These are phyloP conservation scores for Leucocoprinus birnbaumii DNA, from an alignment of 768 basidiomycete species.

Conservation along the genomic window DNA sequence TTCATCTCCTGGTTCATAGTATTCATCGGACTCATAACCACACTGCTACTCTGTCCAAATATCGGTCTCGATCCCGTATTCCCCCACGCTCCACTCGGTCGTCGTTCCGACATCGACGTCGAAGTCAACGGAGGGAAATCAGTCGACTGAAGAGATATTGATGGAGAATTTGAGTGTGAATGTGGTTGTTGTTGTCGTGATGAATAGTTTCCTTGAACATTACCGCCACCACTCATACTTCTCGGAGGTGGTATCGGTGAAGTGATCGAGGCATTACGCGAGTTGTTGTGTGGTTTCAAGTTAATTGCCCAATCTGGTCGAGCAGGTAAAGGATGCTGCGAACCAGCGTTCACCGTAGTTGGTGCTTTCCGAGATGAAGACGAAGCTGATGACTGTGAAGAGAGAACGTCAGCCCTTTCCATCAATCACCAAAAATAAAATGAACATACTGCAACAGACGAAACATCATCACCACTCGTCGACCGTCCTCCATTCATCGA, in stretches of 20 bases:
- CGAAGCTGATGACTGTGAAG: constrained; percentile 65
- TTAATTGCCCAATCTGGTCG: constrained; percentile 91
- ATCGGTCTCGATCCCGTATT: constrained; percentile 52
- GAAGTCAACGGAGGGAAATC: constrained; percentile 73
- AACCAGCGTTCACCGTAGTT: constrained; percentile 72
- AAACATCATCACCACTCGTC: constrained; percentile 65
- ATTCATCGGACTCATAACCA: constrained; percentile 13
- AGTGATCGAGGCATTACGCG: constrained; percentile 28
- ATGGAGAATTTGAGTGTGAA: constrained; percentile 34
- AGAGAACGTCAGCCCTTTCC: constrained; percentile 10
- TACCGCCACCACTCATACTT: constrained; percentile 26
- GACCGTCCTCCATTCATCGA: constrained; percentile 58
- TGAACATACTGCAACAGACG: constrained; percentile 70
- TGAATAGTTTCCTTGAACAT: constrained; percentile 27
- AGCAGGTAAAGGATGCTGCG: constrained; percentile 73
- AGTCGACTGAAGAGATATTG: constrained; percentile 44
- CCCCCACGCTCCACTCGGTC: constrained; percentile 69
- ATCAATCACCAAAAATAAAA: not conserved
- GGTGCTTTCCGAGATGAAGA: constrained; percentile 78
- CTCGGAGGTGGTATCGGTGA: constrained; percentile 40
- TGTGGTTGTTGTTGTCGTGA: constrained; percentile 24
- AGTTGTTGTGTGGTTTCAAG: constrained; percentile 67
- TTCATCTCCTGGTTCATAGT: constrained; percentile 1
- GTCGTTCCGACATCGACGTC: constrained; percentile 44
- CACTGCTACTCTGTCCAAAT: constrained; percentile 36